These are phyloP conservation scores for Chamaecyparis obtusa DNA, from an alignment of 75 land plant genomes.

Conservation along the genomic window DNA sequence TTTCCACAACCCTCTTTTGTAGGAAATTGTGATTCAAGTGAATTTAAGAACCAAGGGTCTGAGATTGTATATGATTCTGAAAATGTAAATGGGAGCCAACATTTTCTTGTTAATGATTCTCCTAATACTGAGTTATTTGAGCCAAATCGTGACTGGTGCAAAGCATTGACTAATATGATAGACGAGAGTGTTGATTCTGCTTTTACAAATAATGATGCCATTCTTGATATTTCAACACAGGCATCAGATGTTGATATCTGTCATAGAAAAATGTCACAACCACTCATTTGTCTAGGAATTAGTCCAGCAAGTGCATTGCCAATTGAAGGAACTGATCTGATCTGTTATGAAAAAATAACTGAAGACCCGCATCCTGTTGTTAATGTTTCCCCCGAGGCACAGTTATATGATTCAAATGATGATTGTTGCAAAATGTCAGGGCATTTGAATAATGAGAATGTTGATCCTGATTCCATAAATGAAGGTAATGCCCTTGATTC, in stretches of 20 bases:
- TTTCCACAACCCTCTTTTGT: not conserved
- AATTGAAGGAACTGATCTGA: not conserved
- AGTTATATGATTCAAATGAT: not conserved
- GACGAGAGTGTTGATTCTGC: not conserved
- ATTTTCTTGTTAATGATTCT: not conserved
- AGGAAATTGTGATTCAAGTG: not conserved
- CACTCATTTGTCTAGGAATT: not conserved
- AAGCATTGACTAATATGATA: not conserved
- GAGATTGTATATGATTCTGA: not conserved
- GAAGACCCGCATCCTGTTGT: not conserved
- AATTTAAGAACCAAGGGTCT: not conserved
- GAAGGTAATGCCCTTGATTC: not conserved
- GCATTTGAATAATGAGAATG: not conserved
- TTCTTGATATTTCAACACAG: not conserved
- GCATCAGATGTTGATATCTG: not conserved
- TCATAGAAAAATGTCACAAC: not conserved
- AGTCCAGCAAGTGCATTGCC: not conserved
- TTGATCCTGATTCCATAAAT: not conserved
- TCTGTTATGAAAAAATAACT: slow-evolving; percentile 1
- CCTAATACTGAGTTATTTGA: not conserved
- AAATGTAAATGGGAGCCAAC: not conserved
- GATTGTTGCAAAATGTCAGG: not conserved
- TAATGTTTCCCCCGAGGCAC: not conserved
- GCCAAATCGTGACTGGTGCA: not conserved
- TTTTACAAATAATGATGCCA: not conserved